Conservation (phyloP, 1,139 yeast genomes). For the Scheffersomyces quercinus region DNA sequence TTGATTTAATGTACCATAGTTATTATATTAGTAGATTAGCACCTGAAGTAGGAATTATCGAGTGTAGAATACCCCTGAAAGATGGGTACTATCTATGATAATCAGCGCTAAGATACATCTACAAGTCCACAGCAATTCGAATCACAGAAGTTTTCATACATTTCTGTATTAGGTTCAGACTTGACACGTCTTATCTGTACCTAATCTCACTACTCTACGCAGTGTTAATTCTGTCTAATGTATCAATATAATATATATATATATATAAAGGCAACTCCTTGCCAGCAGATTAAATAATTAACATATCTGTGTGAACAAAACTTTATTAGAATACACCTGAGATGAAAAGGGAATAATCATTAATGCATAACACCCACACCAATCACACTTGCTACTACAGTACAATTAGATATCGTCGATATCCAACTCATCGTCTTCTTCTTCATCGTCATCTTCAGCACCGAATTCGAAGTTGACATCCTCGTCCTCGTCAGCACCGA, state of each 20-base stretch:
- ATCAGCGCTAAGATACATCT: too few species aligned
- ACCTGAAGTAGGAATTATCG: too few species aligned
- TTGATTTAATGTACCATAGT: too few species aligned
- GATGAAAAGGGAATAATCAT: not conserved
- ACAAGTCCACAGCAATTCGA: too few species aligned
- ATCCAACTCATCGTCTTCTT: conserved; percentile 68
- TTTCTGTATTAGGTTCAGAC: too few species aligned
- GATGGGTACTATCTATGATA: too few species aligned
- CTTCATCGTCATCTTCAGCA: conserved; percentile 82
- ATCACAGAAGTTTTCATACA: too few species aligned
- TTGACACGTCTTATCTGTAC: too few species aligned
- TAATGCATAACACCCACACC: not conserved
- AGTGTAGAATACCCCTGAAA: too few species aligned
- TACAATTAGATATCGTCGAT: conserved; percentile 72
- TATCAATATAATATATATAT: conserved; percentile 4
- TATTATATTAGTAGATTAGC: too few species aligned
- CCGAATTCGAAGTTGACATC: conserved; percentile 99
- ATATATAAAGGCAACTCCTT: conserved; percentile 3
- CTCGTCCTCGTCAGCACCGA: conserved; percentile 95
- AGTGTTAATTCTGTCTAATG: not conserved
- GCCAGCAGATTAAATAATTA: not conserved
- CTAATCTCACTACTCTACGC: too few species aligned
- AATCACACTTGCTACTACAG: not conserved
- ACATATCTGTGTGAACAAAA: not conserved
- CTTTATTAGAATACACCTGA: not conserved